Conservation (phyloP, 2,329 filamentous ascomycete species). For the Alternaria ethzedia region DNA sequence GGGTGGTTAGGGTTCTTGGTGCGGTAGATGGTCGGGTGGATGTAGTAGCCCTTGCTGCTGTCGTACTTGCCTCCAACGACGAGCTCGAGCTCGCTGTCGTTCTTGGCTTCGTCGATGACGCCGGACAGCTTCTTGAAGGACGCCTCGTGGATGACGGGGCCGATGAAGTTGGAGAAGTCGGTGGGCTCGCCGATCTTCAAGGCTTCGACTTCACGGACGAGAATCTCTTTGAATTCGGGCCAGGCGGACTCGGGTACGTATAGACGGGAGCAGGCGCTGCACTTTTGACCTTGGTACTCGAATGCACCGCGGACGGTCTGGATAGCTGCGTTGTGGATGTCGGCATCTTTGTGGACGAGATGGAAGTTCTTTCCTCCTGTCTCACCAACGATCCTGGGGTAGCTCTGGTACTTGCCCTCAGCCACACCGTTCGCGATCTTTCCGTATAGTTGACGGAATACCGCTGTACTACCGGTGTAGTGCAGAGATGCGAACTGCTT, state of each 20-base stretch:
- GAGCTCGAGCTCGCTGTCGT: slow-evolving; percentile 73
- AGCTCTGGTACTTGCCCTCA: slow-evolving; percentile 80
- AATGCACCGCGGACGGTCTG: slow-evolving; percentile 88
- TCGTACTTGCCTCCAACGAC: slow-evolving; percentile 80
- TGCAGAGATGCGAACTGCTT: slow-evolving; percentile 87
- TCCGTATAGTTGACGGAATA: slow-evolving; percentile 89
- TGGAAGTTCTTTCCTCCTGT: slow-evolving; percentile 96
- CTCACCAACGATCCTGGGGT: slow-evolving; percentile 88
- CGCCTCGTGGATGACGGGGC: slow-evolving; percentile 82
- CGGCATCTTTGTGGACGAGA: slow-evolving; percentile 77
- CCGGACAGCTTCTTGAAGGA: slow-evolving; percentile 81
- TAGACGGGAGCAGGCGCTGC: slow-evolving; percentile 79
- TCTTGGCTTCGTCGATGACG: slow-evolving; percentile 81
- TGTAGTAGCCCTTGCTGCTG: slow-evolving; percentile 78
- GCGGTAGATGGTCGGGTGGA: slow-evolving; percentile 82
- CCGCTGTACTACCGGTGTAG: slow-evolving; percentile 90
- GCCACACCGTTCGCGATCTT: slow-evolving; percentile 83
- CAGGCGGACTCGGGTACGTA: slow-evolving; percentile 80
- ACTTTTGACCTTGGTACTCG: slow-evolving; percentile 92
- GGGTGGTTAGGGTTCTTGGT: slow-evolving; percentile 76
- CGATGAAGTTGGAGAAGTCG: slow-evolving; percentile 79
- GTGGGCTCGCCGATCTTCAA: slow-evolving; percentile 75
- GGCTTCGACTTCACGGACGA: slow-evolving; percentile 71
- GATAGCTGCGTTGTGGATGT: slow-evolving; percentile 77
- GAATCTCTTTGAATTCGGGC: slow-evolving; percentile 70